Evolutionary conservation across 83 land plant species (phyloP).

Genomic region (Thuja plicata): DNA sequence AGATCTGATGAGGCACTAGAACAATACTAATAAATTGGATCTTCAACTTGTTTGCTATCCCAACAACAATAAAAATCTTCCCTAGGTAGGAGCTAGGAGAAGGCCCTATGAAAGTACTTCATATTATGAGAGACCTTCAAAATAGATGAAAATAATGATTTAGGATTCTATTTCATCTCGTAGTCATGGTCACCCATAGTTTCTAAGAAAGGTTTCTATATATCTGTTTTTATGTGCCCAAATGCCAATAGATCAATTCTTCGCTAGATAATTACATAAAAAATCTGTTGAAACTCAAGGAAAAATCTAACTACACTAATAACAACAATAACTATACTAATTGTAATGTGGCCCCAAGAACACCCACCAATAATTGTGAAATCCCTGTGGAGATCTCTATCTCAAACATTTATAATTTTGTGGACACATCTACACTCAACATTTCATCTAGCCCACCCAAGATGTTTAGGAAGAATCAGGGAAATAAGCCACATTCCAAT

Average conservation of each 20-base stretch:
- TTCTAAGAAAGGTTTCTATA: neutral
- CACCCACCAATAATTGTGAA: conserved; percentile 15
- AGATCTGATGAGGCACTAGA: neutral
- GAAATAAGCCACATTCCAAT: neutral
- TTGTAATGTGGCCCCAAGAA: neutral
- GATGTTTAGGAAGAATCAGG: neutral
- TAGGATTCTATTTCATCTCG: neutral
- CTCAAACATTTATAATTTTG: too few species aligned
- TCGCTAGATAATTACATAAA: neutral
- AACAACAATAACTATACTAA: too few species aligned
- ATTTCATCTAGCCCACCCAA: neutral
- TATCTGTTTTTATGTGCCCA: neutral
- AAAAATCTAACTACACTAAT: conserved; percentile 3
- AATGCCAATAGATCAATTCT: neutral
- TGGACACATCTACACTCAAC: neutral
- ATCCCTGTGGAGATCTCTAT: too few species aligned
- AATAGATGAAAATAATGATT: neutral
- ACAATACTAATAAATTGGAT: neutral
- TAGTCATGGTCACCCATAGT: neutral
- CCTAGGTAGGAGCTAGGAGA: neutral
- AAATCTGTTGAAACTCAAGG: neutral
- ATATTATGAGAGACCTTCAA: neutral
- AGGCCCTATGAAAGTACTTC: neutral
- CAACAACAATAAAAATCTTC: neutral
- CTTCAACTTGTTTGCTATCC: neutral